A percentile compares a stretch with the other conserved stretches of the same genome.
These are phyloP conservation scores for Starmera caribaea DNA, from an alignment of 805 yeast genomes.

Conservation along the genomic window DNA sequence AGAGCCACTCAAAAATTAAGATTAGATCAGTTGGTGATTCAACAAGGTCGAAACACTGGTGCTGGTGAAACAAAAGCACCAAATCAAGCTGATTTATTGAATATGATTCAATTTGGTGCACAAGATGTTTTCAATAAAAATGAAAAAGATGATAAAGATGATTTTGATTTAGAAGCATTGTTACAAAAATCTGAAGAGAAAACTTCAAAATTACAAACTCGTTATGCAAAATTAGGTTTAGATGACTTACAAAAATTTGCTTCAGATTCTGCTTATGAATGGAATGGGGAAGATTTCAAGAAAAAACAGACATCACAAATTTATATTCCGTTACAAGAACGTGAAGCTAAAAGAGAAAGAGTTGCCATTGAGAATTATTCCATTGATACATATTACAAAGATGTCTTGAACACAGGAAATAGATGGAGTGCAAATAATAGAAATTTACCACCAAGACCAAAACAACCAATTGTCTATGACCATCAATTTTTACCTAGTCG, in stretches of 20 bases:
- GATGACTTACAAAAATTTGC: conserved; percentile 73
- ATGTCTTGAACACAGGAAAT: conserved; percentile 66
- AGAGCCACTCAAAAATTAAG: conserved; percentile 74
- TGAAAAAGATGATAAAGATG: conserved; percentile 28
- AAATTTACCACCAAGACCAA: conserved; percentile 74
- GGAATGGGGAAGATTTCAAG: conserved; percentile 81
- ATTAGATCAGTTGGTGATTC: conserved; percentile 74
- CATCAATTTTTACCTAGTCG: conserved; percentile 87
- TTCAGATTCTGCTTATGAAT: conserved; percentile 69
- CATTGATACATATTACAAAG: conserved; percentile 80
- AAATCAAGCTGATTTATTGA: conserved; percentile 58
- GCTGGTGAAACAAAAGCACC: conserved; percentile 23
- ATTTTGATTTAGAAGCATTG: conserved; percentile 51
- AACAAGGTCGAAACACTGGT: conserved; percentile 47
- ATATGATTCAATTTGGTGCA: conserved; percentile 82
- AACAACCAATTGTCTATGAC: conserved; percentile 71
- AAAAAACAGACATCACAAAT: conserved; percentile 45
- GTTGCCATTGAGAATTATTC: conserved; percentile 62
- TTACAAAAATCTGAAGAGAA: conserved; percentile 52
- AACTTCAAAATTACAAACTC: conserved; percentile 50
- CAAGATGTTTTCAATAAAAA: conserved; percentile 39
- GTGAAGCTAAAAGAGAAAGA: conserved; percentile 78
- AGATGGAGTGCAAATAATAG: conserved; percentile 30
- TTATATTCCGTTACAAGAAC: conserved; percentile 61
- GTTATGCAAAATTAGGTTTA: conserved; percentile 58